A percentile compares a stretch with the other conserved stretches of the same genome.
Conservation (phyloP, 2,329 filamentous ascomycete species). For the Fusarium proliferatum region DNA sequence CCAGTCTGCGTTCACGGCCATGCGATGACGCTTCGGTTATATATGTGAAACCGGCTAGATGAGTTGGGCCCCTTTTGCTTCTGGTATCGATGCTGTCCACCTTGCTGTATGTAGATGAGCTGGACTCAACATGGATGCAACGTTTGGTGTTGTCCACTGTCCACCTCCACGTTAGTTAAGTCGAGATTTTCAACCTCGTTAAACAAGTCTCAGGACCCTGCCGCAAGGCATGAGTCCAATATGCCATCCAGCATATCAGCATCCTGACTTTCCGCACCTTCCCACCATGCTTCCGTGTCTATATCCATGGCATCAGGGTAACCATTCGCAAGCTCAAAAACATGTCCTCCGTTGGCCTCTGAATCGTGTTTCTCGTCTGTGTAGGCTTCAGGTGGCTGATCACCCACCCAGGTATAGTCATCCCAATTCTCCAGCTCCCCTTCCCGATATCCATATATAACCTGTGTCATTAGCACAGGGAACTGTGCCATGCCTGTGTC, state of each 20-base stretch:
- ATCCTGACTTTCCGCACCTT: constrained; percentile 66
- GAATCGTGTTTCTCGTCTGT: constrained; percentile 47
- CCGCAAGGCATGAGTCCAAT: constrained; percentile 66
- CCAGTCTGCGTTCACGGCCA: not conserved
- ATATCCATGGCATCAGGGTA: constrained; percentile 69
- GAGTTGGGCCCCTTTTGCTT: not conserved
- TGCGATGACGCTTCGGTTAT: not conserved
- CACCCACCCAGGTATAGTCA: constrained; percentile 66
- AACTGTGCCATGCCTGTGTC: constrained; percentile 82
- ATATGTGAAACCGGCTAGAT: not conserved
- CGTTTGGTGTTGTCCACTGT: not conserved
- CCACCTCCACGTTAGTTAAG: not conserved
- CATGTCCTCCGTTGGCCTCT: constrained; percentile 51
- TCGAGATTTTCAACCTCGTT: not conserved
- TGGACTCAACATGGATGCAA: not conserved
- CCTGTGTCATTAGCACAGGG: constrained; percentile 76
- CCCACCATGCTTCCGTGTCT: constrained; percentile 70
- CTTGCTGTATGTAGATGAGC: not conserved
- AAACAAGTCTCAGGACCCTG: constrained; percentile 49
- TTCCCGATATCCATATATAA: constrained; percentile 78
- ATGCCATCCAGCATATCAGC: constrained; percentile 65
- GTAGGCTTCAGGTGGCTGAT: constrained; percentile 43
- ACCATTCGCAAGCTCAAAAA: constrained; percentile 59
- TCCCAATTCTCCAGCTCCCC: constrained; percentile 77
- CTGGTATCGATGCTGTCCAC: not conserved